Evolutionary conservation across 2,329 filamentous ascomycete species (phyloP).

Genomic region (Colletotrichum horii): DNA sequence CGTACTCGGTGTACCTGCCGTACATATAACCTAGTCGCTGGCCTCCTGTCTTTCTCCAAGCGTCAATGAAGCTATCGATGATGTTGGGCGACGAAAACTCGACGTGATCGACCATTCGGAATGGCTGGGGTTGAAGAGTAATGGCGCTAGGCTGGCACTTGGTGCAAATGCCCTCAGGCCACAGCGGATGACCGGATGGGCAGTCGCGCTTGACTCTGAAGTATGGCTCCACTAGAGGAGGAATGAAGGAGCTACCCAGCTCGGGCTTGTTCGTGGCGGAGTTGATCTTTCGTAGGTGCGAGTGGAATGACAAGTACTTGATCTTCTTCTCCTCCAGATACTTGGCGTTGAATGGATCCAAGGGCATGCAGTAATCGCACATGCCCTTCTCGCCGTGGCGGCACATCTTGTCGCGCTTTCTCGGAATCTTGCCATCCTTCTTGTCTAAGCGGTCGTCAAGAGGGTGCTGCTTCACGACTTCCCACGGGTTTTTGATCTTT

Average conservation of each 20-base stretch:
- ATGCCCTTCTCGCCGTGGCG: conserved; percentile 95
- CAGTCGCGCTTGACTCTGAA: conserved; percentile 89
- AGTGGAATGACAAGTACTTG: conserved; percentile 97
- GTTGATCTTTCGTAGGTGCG: conserved; percentile 93
- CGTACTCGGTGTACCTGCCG: conserved; percentile 88
- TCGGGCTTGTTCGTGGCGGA: conserved; percentile 96
- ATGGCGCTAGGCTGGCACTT: conserved; percentile 99
- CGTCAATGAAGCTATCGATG: conserved; percentile 88
- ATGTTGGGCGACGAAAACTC: conserved; percentile 88
- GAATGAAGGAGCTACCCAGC: conserved; percentile 92
- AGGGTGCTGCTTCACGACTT: conserved; percentile 84
- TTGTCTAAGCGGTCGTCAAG: conserved; percentile 88
- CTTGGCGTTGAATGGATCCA: conserved; percentile 89
- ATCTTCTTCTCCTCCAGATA: conserved; percentile 97
- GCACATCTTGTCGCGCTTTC: conserved; percentile 87
- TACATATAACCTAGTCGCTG: conserved; percentile 93
- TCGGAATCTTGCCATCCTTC: conserved; percentile 85
- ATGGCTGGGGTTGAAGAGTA: conserved; percentile 89
- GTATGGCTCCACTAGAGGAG: conserved; percentile 90
- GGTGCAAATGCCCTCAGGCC: conserved; percentile 96
- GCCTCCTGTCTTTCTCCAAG: conserved; percentile 84
- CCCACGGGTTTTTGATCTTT: conserved; percentile 88
- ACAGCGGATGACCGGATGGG: conserved; percentile 89
- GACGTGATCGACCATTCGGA: conserved; percentile 97
- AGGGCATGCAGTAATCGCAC: conserved; percentile 98